A percentile compares a stretch with the other conserved stretches of the same genome.
phyloP scores from a whole-genome alignment of 768 basidiomycete genomes.

The Lactarius quietus region DNA sequence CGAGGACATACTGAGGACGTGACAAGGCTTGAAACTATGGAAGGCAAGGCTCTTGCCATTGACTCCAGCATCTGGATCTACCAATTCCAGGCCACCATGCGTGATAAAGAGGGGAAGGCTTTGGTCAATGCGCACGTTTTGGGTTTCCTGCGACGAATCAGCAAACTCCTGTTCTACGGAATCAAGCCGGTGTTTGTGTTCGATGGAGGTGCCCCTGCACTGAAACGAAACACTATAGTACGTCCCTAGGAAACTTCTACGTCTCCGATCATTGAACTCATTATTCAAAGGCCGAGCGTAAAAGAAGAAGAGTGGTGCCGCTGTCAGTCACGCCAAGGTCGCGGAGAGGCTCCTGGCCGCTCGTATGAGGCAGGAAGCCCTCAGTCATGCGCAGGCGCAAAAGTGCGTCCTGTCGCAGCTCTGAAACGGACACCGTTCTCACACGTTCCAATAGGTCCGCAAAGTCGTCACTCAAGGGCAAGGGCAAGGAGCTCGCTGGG shows the following conservation, averaged over 20 bases:
- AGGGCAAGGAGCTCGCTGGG: conserved; percentile 43
- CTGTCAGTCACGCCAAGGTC: conserved; percentile 75
- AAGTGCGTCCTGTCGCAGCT: conserved; percentile 37
- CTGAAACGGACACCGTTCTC: background rate
- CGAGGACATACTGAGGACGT: background rate
- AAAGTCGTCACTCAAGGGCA: conserved; percentile 36
- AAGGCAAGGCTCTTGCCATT: conserved; percentile 94
- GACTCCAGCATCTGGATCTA: conserved; percentile 99
- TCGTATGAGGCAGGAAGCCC: conserved; percentile 85
- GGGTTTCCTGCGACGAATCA: conserved; percentile 85
- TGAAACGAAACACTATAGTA: conserved; percentile 90
- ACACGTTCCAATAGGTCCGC: conserved; percentile 8
- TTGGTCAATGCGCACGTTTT: conserved; percentile 92
- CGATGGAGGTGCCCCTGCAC: conserved; percentile 89
- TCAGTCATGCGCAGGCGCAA: conserved; percentile 53
- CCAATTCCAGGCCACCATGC: conserved; percentile 99
- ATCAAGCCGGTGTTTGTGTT: conserved; percentile 99
- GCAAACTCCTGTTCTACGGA: conserved; percentile 93
- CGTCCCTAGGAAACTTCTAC: conserved; percentile 29
- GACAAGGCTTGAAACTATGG: conserved; percentile 78
- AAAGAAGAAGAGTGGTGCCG: conserved; percentile 89
- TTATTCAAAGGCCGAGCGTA: conserved; percentile 67
- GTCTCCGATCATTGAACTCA: background rate
- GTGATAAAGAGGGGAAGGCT: conserved; percentile 90
- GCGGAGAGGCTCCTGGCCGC: conserved; percentile 93